Conservation (phyloP, 2,329 filamentous ascomycete genomes). For the Colletotrichum karsti region DNA sequence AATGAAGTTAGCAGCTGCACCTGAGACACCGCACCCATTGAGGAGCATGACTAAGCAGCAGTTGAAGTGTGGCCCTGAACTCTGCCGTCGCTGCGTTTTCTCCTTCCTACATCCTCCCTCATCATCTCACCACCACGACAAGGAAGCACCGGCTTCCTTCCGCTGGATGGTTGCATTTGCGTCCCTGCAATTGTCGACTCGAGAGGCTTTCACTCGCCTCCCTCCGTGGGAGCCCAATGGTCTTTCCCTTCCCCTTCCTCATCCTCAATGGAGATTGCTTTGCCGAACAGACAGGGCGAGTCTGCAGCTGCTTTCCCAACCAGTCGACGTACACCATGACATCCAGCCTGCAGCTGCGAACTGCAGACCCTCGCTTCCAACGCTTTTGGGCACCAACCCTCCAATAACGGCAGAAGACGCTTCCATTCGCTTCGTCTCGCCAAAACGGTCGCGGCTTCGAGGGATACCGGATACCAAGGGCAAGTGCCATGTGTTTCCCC, state of each 20-base stretch:
- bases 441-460: not conserved
- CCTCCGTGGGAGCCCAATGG: not conserved
- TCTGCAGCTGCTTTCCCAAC: slow-evolving; percentile 7
- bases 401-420: not conserved
- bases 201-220: not conserved
- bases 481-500: slow-evolving; percentile 7
- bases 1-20: not conserved
- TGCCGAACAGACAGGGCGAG: slow-evolving; percentile 15
- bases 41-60: too few species aligned
- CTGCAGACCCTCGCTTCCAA: not conserved
- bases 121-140: not conserved
- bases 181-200: not conserved
- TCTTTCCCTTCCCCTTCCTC: not conserved
- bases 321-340: slow-evolving; percentile 26
- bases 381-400: not conserved
- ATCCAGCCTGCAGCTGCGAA: slow-evolving; percentile 3
- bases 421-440: not conserved
- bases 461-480: not conserved
- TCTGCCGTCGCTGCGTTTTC: too few species aligned
- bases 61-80: too few species aligned
- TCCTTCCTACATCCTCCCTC: too few species aligned
- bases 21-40: too few species aligned
- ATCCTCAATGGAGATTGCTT: not conserved
- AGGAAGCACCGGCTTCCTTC: not conserved
- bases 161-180: not conserved